A percentile compares a stretch with the other conserved stretches of the same genome.
Evolutionary conservation across 768 basidiomycete genomes (phyloP).

Genomic region (Agrocybe praecox): DNA sequence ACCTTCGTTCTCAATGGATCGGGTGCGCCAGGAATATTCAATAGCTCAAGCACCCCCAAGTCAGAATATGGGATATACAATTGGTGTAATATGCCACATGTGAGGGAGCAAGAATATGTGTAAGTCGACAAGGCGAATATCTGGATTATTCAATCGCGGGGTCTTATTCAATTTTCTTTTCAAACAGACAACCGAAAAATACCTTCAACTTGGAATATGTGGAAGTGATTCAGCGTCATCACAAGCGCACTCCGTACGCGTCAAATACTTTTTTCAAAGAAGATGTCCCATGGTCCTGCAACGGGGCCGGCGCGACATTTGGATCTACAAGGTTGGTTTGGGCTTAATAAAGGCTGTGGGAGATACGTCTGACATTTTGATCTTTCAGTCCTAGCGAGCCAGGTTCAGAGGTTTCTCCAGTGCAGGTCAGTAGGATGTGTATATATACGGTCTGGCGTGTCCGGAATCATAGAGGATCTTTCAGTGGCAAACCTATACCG

Average conservation of each 20-base stretch:
- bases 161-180: not conserved
- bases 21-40: slow-evolving; percentile 49
- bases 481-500: slow-evolving; percentile 47
- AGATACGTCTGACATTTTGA: not conserved
- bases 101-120: slow-evolving; percentile 46
- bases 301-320: slow-evolving; percentile 39
- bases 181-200: slow-evolving; percentile 33
- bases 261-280: slow-evolving; percentile 56
- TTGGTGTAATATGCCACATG: slow-evolving; percentile 62
- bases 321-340: slow-evolving; percentile 29
- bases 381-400: slow-evolving; percentile 23
- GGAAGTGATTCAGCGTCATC: slow-evolving; percentile 55
- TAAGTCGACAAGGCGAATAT: too few relatives aligned
- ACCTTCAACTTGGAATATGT: slow-evolving; percentile 44
- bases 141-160: not conserved
- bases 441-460: not conserved
- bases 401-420: slow-evolving; percentile 29
- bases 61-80: slow-evolving; percentile 47
- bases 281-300: slow-evolving; percentile 46
- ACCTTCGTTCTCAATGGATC: slow-evolving; percentile 42
- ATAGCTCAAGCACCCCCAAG: slow-evolving; percentile 40
- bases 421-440: slow-evolving; percentile 29
- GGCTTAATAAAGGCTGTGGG: not conserved
- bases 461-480: too few relatives aligned
- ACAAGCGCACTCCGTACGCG: slow-evolving; percentile 53